phyloP scores from a whole-genome alignment of 129 eudicot species.

The Silybum marianum region DNA sequence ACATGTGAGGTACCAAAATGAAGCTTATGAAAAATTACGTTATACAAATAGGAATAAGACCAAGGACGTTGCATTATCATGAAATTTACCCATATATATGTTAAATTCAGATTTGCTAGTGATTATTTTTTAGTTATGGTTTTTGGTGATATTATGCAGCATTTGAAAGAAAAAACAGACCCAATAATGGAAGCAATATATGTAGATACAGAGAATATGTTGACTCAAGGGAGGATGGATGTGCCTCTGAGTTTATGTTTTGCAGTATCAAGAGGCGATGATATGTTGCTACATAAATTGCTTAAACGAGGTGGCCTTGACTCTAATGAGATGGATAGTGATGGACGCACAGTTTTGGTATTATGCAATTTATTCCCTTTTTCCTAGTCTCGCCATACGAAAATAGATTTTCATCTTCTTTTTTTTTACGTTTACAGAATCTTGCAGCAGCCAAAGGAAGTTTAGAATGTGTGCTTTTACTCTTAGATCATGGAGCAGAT shows the following conservation, averaged over 20 bases:
- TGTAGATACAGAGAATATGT: constrained; percentile 58
- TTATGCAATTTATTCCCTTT: constrained; percentile 33
- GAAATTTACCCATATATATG: neutral
- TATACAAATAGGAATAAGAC: neutral
- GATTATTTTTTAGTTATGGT: no score
- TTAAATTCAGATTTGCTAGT: neutral
- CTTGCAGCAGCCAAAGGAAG: constrained; percentile 75
- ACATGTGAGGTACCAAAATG: neutral
- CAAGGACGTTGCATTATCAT: no score
- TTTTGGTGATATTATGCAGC: constrained; percentile 45
- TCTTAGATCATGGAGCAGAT: constrained; percentile 83
- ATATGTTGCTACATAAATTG: constrained; percentile 57
- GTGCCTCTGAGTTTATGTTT: constrained; percentile 83
- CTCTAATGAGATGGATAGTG: constrained; percentile 62
- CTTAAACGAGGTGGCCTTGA: constrained; percentile 72
- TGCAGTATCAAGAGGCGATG: constrained; percentile 77
- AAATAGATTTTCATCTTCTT: neutral
- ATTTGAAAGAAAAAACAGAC: constrained; percentile 59
- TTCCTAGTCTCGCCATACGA: neutral
- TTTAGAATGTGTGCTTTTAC: constrained; percentile 57
- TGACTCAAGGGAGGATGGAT: constrained; percentile 78
- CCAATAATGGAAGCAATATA: constrained; percentile 57
- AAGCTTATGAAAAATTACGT: neutral
- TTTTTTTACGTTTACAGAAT: constrained; percentile 51
- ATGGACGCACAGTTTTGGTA: constrained; percentile 72